These are phyloP conservation scores for Aureobasidium sp. DNA, from an alignment of 2,329 filamentous ascomycete genomes.

Conservation along the genomic window DNA sequence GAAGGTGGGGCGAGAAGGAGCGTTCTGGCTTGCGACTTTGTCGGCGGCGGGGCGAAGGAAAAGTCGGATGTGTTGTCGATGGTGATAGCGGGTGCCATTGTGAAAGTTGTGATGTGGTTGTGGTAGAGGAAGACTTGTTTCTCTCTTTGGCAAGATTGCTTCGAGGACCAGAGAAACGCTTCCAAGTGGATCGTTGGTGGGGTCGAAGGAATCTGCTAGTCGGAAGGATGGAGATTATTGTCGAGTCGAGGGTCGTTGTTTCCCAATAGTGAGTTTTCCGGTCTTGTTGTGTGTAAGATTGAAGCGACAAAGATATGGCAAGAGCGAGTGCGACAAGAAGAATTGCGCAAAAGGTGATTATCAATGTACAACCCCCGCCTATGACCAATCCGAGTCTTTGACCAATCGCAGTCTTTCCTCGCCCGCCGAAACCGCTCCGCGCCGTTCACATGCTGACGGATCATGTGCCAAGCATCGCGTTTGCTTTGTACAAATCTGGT, in stretches of 20 bases:
- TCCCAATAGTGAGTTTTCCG: neutral
- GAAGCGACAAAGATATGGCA: neutral
- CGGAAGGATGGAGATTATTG: too few species aligned
- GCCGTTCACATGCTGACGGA: neutral
- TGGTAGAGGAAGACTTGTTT: neutral
- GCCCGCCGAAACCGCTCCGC: neutral
- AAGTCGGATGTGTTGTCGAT: conserved; percentile 33
- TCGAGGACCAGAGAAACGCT: neutral
- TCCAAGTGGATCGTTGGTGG: neutral
- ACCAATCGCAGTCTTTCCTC: neutral
- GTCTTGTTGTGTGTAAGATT: neutral
- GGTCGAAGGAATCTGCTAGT: conserved; percentile 2
- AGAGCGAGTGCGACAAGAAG: neutral
- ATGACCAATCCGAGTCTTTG: neutral
- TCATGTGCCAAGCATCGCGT: neutral
- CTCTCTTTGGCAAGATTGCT: neutral
- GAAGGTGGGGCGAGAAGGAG: conserved; percentile 87
- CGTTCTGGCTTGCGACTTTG: conserved; percentile 46
- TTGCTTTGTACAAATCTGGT: neutral
- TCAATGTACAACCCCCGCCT: conserved; percentile 4
- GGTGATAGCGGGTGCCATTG: conserved; percentile 33
- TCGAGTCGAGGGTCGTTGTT: neutral
- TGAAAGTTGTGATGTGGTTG: neutral
- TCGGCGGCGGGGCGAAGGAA: conserved; percentile 18
- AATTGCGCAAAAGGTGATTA: conserved; percentile 9